Conservation (phyloP, 768 basidiomycete species). For the Lactifluus rugatus region DNA sequence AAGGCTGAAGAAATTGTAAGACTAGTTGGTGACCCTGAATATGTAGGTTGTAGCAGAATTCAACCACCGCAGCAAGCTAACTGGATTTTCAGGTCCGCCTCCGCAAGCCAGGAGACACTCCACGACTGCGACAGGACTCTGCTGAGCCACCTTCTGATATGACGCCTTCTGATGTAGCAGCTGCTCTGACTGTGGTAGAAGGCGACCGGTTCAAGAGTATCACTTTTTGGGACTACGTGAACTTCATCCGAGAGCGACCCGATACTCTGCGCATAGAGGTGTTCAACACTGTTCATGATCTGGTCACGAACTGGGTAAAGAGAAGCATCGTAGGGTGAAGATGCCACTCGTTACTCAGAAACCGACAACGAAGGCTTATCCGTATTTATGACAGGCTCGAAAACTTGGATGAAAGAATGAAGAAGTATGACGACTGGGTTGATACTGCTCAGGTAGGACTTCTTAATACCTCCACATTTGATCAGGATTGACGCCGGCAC, state of each 20-base stretch:
- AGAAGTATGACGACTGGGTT: constrained; percentile 6
- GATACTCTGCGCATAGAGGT: background rate
- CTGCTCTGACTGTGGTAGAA: constrained; percentile 8
- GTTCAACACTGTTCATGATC: constrained; percentile 4
- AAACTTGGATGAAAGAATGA: background rate
- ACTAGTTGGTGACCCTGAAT: background rate
- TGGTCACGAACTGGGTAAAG: constrained; percentile 2
- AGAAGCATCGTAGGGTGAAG: background rate
- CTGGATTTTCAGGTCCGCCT: background rate
- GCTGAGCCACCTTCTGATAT: background rate
- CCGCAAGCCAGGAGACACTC: background rate
- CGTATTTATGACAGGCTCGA: background rate
- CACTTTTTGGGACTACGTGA: constrained; percentile 13
- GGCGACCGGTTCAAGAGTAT: constrained; percentile 10
- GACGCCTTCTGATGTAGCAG: background rate
- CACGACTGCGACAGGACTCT: background rate
- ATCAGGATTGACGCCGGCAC: background rate
- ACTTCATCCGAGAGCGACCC: background rate
- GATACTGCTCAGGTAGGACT: constrained; percentile 5
- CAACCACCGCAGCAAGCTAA: background rate
- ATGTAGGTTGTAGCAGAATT: background rate
- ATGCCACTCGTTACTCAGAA: background rate
- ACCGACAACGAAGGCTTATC: background rate
- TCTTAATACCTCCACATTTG: background rate
- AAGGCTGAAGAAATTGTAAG: background rate